Percentiles rank a stretch among this genome's conserved stretches.
phyloP scores from a whole-genome alignment of 192 early-diverging fungal species.

The Coemansia sp. region DNA sequence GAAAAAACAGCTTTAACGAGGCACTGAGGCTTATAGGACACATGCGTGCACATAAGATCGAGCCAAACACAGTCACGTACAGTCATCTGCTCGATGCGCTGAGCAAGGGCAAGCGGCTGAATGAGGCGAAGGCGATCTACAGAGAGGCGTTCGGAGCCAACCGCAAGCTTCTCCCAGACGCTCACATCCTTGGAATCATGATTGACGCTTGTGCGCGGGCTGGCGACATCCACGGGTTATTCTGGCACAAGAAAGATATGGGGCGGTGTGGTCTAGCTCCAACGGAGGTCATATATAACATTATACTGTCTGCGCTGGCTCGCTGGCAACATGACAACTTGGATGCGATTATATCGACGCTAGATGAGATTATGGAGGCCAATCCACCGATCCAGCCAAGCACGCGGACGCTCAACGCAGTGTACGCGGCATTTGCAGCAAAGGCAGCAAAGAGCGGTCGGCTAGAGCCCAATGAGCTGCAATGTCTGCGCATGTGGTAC shows the following conservation, averaged over 20 bases:
- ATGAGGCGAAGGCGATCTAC: conserved; percentile 41
- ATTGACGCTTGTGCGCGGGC: conserved; percentile 42
- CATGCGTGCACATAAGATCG: conserved; percentile 24
- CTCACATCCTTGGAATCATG: conserved; percentile 45
- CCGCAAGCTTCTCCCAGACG: conserved; percentile 27
- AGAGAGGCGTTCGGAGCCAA: conserved; percentile 12
- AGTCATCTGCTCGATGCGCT: conserved; percentile 44
- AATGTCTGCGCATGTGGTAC: conserved; percentile 44
- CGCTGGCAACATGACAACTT: conserved; percentile 29
- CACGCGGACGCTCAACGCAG: conserved; percentile 38
- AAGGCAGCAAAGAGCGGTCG: conserved; percentile 9
- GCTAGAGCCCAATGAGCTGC: conserved; percentile 15
- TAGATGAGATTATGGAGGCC: conserved; percentile 25
- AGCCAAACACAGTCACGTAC: conserved; percentile 44
- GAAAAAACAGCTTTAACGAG: conserved; percentile 32
- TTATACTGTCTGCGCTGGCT: conserved; percentile 27
- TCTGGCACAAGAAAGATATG: conserved; percentile 36
- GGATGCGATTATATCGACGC: conserved; percentile 11
- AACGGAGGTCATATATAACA: conserved; percentile 41
- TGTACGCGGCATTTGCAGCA: conserved; percentile 39
- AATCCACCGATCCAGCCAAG: conserved; percentile 32
- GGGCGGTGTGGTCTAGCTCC: conserved; percentile 12
- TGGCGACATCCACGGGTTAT: conserved; percentile 30
- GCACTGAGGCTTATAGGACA: conserved; percentile 38
- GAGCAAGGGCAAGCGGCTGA: conserved; percentile 39